Percentiles rank a stretch among this genome's conserved stretches.
phyloP scores from a whole-genome alignment of 345 rosid species.

The Citrus hindsii region DNA sequence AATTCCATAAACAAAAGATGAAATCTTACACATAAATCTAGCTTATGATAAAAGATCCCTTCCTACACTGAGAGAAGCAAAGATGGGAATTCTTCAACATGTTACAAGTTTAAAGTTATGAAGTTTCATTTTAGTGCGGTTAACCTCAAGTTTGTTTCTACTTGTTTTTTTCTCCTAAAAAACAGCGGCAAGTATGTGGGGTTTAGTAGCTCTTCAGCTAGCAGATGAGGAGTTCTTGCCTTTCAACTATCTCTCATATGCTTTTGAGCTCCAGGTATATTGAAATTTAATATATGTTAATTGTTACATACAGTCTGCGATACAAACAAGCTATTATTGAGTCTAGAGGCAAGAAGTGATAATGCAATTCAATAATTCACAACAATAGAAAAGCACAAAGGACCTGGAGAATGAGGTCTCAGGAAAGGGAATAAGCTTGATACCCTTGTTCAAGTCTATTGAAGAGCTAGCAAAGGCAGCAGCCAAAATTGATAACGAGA shows the following conservation, averaged over 20 bases:
- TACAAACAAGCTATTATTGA: neutral
- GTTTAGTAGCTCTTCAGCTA: conserved; percentile 67
- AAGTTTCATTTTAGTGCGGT: neutral
- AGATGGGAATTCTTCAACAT: neutral
- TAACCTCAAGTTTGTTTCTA: neutral
- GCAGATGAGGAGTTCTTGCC: conserved; percentile 82
- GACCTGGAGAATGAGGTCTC: conserved; percentile 48
- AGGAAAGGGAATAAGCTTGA: conserved; percentile 33
- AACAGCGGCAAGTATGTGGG: conserved; percentile 68
- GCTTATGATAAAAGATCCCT: neutral
- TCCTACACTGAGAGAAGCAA: neutral
- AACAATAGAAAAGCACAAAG: conserved; percentile 44
- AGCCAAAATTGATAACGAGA: conserved; percentile 38
- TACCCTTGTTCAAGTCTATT: conserved; percentile 56
- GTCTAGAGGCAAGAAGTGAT: neutral
- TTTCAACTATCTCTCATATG: conserved; percentile 61
- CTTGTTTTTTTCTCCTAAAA: neutral
- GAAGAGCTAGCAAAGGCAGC: conserved; percentile 54
- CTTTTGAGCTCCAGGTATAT: conserved; percentile 62
- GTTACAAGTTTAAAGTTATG: neutral
- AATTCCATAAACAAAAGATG: neutral
- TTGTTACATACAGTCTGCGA: neutral
- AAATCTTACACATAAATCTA: neutral
- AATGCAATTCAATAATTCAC: conserved; percentile 8
- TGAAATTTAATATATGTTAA: neutral